Conservation (phyloP, 139 green algal genomes). For the Chlamydomonas sp. region DNA sequence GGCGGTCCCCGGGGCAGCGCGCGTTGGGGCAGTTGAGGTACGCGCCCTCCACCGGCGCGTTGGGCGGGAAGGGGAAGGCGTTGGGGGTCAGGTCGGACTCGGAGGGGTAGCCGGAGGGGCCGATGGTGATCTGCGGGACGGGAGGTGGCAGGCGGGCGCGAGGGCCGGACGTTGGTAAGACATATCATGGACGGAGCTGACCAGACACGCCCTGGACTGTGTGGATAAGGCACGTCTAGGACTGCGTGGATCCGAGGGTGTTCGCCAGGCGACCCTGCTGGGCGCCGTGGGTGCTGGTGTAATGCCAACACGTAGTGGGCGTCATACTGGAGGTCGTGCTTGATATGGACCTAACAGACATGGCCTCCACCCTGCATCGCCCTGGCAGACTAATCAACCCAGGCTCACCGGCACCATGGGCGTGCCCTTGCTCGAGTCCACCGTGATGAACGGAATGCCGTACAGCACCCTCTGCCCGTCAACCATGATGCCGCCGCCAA, state of each 20-base stretch:
- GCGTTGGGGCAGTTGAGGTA: conserved; percentile 33
- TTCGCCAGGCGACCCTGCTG: too few species aligned
- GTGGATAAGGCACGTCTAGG: too few species aligned
- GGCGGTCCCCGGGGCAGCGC: conserved; percentile 40
- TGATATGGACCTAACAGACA: too few species aligned
- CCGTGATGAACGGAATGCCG: conserved; percentile 31
- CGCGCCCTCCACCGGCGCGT: conserved; percentile 35
- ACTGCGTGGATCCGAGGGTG: too few species aligned
- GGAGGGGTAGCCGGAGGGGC: neutral
- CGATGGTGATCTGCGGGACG: conserved; percentile 5
- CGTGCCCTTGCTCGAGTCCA: conserved; percentile 21
- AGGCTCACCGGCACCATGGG: conserved; percentile 23
- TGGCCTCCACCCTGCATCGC: neutral
- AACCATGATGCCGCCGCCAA: neutral
- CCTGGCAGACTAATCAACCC: neutral
- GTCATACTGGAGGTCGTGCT: too few species aligned
- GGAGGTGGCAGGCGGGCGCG: neutral
- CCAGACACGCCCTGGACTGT: neutral
- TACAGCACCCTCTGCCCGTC: conserved; percentile 23
- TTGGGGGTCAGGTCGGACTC: conserved; percentile 9
- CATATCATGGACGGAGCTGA: neutral
- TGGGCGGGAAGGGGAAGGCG: conserved; percentile 31
- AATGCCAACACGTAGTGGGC: too few species aligned
- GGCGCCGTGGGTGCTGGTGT: too few species aligned
- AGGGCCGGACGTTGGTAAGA: neutral